Base-by-base conservation (phyloP, 306 rosid genomes). In the Glycine tomentella region DNA sequence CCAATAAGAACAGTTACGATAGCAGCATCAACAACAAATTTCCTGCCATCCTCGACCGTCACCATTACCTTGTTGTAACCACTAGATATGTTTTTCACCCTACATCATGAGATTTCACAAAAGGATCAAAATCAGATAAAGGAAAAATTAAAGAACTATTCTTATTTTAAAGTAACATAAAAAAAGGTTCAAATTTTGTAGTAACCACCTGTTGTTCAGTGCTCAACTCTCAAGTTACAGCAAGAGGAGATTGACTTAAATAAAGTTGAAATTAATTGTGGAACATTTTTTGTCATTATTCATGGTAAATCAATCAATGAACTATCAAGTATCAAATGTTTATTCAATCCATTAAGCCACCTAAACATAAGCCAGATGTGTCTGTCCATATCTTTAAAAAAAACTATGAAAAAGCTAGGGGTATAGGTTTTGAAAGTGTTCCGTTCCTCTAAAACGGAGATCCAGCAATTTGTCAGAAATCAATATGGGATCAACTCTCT, bases 1-100 rank as follows among this genome's bases (percentile, higher is more conserved):
- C 97, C 97, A 14, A 90, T 63, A 53, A 94, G 97, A 68, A 90
- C 94, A 16, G 97, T 87, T 70, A 87, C 20, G 14, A 87, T 87
- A 31, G 76, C 90, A 58, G 90, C 86, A 63, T 87, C 90, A 3
- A 90, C 94, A 49, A 88, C 75, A 20, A 85, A 84, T 77, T 78
- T 85, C 85, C 87, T 88, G 62, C 94, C 97, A 17, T 74, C 92
- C 55, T 91, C 90, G 9, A 86, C 76, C 13, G 94, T 85, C 50
- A 88, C 88, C 90, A 89, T 87, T 80, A 91, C 91, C 86, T 86
- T 88, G 44, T 84, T 84, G 86, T 84, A 84, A 78, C 90, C 90
- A 75, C 74, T 81, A 80, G 86, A 87, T 78, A 87, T 81, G 80
- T 84, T 84, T 51, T 81, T 78, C 82, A 84, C 90, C 88, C 90